phyloP scores from a whole-genome alignment of 148 eudicot species.

The Fagopyrum esculentum region DNA sequence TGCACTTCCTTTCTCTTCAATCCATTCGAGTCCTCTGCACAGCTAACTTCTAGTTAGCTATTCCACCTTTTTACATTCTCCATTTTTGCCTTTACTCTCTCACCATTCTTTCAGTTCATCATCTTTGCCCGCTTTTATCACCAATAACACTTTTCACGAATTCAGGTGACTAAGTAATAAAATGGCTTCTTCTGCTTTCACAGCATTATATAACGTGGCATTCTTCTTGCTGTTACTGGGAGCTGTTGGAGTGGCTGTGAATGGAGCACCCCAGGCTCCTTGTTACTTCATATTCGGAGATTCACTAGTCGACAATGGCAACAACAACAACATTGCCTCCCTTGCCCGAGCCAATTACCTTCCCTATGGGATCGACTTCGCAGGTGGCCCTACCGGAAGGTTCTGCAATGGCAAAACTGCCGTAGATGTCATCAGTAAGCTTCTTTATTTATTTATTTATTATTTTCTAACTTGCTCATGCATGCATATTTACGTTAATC shows the following conservation, averaged over 20 bases:
- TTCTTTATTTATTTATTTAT: too few species aligned
- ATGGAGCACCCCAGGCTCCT: slow-evolving; percentile 56
- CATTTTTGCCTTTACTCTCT: too few species aligned
- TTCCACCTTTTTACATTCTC: background rate
- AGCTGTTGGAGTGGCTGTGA: slow-evolving; percentile 5
- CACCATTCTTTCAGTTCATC: too few species aligned
- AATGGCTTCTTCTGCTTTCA: slow-evolving; percentile 1
- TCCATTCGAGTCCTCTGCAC: background rate
- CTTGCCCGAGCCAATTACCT: slow-evolving; percentile 71
- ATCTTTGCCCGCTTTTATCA: too few species aligned
- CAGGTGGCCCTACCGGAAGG: slow-evolving; percentile 68
- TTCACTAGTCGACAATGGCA: slow-evolving; percentile 86
- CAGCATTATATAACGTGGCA: background rate
- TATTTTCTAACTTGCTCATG: background rate
- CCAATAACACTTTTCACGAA: background rate
- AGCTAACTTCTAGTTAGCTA: background rate
- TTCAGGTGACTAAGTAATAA: background rate
- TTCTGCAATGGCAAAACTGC: slow-evolving; percentile 76
- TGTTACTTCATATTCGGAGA: slow-evolving; percentile 84
- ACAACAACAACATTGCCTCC: slow-evolving; percentile 60
- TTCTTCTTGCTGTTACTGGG: background rate
- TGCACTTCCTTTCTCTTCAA: slow-evolving; percentile 7
- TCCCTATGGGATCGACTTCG: slow-evolving; percentile 85
- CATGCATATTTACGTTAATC: background rate
- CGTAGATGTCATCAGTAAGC: slow-evolving; percentile 64